Base-by-base conservation (phyloP, 768 basidiomycete species). In the Podaxis sp. region DNA sequence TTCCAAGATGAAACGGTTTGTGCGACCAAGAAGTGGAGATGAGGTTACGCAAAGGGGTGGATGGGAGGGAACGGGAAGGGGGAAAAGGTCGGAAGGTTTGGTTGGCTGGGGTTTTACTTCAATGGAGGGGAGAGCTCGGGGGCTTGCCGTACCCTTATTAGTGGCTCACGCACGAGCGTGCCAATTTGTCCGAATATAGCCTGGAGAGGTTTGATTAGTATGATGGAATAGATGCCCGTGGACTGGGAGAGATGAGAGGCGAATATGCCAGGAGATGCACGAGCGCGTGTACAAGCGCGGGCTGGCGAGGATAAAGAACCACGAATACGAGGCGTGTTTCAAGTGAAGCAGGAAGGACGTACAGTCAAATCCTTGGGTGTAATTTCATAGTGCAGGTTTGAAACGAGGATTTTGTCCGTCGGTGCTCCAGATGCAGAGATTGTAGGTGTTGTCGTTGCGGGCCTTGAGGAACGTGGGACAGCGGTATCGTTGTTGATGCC, bases 331-430 rank as follows among this genome's bases (percentile, higher is more conserved):
- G 23, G 23, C 47, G 47, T 25, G 18, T 48, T 27, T 6, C 11
- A 23, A 23, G 18, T 16, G 14, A 32, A 23, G n/a, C 13, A 18
- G 32, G 25, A 28, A 27, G 36, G 18, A 75, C 91, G 70, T 65
- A 96, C 95, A 75, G 81, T 88, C 52, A 96, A 80, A 76, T 96
- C 94, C 79, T 89, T 88, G 69, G 90, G 84, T 58, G 88, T 90
- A 46, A 97, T 84, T 68, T 96, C 94, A 66, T 96, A 97, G 76
- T 97, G 95, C 65, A 97, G 68, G 72, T 93, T 93, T 68, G 90
- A 86, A 65, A 96, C 89, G 63, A 54, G 27, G 82, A 46, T 38
- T 55, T 61, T 74, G 64, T 78, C 81, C 2, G 75, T 67, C 13
- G 75, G 67, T 25, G 77, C 70, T 2, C 66, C 59, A 18, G 70